A percentile compares a stretch with the other conserved stretches of the same genome.
Conservation (phyloP, 2,329 filamentous ascomycete species). For the Helminthosporium solani region DNA sequence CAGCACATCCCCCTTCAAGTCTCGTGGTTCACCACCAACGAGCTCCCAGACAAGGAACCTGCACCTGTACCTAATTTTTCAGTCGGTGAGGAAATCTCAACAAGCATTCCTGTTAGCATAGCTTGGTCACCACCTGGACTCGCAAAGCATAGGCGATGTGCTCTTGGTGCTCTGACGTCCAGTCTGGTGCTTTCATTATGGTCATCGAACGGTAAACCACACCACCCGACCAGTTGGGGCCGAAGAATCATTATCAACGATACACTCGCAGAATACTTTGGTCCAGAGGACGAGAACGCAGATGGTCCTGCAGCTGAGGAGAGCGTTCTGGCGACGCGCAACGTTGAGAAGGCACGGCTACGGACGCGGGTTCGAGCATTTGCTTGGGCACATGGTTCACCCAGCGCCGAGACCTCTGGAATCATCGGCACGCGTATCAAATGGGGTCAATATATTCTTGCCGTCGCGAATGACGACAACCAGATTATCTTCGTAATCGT, state of each 20-base stretch:
- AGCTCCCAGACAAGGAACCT: slow-evolving; percentile 50
- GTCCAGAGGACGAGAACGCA: background rate
- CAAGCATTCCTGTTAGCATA: slow-evolving; percentile 51
- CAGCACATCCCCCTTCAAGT: slow-evolving; percentile 47
- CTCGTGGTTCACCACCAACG: slow-evolving; percentile 54
- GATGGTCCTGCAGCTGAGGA: slow-evolving; percentile 8
- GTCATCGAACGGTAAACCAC: slow-evolving; percentile 49
- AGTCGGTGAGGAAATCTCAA: slow-evolving; percentile 60
- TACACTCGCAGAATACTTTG: slow-evolving; percentile 45
- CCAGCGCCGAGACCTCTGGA: slow-evolving; percentile 8
- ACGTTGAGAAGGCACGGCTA: slow-evolving; percentile 39
- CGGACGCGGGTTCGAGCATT: slow-evolving; percentile 45
- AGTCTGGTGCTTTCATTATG: slow-evolving; percentile 60
- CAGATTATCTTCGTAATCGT: slow-evolving; percentile 42
- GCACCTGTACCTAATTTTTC: slow-evolving; percentile 53
- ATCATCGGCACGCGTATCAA: slow-evolving; percentile 28
- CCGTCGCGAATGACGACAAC: slow-evolving; percentile 46
- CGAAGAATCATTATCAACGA: slow-evolving; percentile 57
- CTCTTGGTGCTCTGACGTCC: slow-evolving; percentile 57
- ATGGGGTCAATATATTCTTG: slow-evolving; percentile 37
- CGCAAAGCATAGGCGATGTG: slow-evolving; percentile 55
- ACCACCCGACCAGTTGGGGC: slow-evolving; percentile 51
- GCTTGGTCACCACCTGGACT: slow-evolving; percentile 60
- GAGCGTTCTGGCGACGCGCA: slow-evolving; percentile 15
- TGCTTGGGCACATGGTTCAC: slow-evolving; percentile 41